Evolutionary conservation across 495 filamentous ascomycete genomes (phyloP).

Genomic region (Amniculicola lignicola): DNA sequence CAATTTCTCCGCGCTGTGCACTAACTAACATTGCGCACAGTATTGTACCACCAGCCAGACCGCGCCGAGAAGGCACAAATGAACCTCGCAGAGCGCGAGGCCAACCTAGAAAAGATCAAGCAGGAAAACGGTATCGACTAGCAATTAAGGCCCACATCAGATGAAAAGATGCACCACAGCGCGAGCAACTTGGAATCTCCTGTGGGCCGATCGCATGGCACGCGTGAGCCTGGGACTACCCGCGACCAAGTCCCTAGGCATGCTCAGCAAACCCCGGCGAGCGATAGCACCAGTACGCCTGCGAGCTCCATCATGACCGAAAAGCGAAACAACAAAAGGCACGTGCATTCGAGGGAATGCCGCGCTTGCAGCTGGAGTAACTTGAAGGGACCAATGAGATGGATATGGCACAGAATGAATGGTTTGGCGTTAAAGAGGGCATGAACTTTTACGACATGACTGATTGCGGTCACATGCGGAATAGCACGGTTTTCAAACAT

Average conservation of each 20-base stretch:
- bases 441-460: no score
- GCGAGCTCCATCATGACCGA: slow-evolving; percentile 18
- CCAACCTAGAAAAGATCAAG: slow-evolving; percentile 97
- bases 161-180: slow-evolving; percentile 16
- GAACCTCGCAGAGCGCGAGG: slow-evolving; percentile 88
- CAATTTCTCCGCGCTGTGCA: not conserved
- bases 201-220: no score
- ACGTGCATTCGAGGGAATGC: slow-evolving; percentile 9
- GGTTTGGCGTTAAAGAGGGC: slow-evolving; percentile 31
- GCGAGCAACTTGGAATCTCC: slow-evolving; percentile 14
- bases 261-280: slow-evolving; percentile 17
- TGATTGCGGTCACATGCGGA: no score
- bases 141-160: slow-evolving; percentile 44
- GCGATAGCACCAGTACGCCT: not conserved
- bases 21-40: slow-evolving; percentile 45
- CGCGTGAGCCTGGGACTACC: no score
- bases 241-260: no score
- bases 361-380: slow-evolving; percentile 18
- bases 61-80: slow-evolving; percentile 93
- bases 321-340: slow-evolving; percentile 5
- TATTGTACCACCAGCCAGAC: slow-evolving; percentile 97
- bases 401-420: slow-evolving; percentile 25
- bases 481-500: no score
- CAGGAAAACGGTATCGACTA: slow-evolving; percentile 97
- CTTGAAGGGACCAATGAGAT: slow-evolving; percentile 10